A percentile compares a stretch with the other conserved stretches of the same genome.
Evolutionary conservation across 2,329 filamentous ascomycete genomes (phyloP).

Genomic region (Raffaelea albimanens): DNA sequence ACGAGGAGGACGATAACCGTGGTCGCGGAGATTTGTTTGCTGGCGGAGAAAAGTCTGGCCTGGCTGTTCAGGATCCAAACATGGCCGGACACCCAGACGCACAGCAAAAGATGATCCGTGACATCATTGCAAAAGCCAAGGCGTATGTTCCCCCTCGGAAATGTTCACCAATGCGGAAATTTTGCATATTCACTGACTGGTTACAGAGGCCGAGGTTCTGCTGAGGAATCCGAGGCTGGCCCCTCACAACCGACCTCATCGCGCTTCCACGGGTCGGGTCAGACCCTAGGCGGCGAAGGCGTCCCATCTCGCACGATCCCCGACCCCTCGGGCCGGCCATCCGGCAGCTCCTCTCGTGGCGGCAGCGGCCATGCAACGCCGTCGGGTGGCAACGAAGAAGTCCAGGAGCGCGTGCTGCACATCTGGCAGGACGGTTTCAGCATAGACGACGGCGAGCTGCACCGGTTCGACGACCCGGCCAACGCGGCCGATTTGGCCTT

Average conservation of each 20-base stretch:
- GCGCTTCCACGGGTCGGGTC: constrained; percentile 60
- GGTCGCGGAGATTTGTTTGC: constrained; percentile 64
- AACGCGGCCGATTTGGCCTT: constrained; percentile 64
- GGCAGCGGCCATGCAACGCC: constrained; percentile 11
- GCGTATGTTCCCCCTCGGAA: too few species aligned
- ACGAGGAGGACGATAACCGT: constrained; percentile 46
- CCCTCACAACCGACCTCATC: constrained; percentile 31
- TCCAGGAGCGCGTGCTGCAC: constrained; percentile 62
- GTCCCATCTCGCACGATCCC: constrained; percentile 59
- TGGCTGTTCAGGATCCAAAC: constrained; percentile 55
- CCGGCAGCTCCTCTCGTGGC: too few species aligned
- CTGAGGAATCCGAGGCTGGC: constrained; percentile 31
- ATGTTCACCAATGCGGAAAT: not conserved
- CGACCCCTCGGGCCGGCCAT: constrained; percentile 37
- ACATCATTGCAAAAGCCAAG: constrained; percentile 55
- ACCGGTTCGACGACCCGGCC: constrained; percentile 67
- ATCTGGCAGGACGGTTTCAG: constrained; percentile 81
- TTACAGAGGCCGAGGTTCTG: constrained; percentile 1
- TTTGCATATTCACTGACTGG: too few species aligned
- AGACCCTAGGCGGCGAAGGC: constrained; percentile 72
- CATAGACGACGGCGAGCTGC: constrained; percentile 70
- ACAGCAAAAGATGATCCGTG: constrained; percentile 47
- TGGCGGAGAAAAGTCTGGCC: constrained; percentile 73
- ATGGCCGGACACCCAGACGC: constrained; percentile 28
- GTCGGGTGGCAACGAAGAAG: constrained; percentile 28